A percentile compares a stretch with the other conserved stretches of the same genome.
These are phyloP conservation scores for Pinus tabuliformis DNA, from an alignment of 75 land plant species.

Conservation along the genomic window DNA sequence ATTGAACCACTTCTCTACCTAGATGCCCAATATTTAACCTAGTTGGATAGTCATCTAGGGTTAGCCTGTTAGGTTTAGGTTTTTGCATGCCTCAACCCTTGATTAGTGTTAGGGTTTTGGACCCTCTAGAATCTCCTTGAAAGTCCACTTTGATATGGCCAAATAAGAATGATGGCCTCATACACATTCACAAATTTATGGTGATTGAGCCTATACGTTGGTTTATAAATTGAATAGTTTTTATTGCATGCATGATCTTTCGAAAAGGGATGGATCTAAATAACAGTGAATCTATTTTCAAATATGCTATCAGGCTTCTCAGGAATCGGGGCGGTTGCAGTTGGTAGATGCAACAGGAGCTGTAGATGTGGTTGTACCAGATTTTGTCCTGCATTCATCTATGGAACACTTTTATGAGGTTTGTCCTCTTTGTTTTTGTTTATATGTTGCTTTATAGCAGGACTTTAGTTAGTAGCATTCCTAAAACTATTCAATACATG, in stretches of 20 bases:
- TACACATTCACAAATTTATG: background rate
- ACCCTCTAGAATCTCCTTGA: no score
- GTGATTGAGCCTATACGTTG: background rate
- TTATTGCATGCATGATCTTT: background rate
- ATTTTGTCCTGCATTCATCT: constrained; percentile 12
- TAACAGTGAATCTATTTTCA: background rate
- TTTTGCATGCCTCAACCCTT: no score
- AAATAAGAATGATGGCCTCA: background rate
- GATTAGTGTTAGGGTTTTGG: no score
- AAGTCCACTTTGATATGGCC: no score
- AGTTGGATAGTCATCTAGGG: no score
- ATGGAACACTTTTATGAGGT: constrained; percentile 27
- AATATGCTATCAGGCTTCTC: constrained; percentile 17
- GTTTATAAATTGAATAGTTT: background rate
- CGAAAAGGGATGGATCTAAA: background rate
- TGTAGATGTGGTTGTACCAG: constrained; percentile 36
- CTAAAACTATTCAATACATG: background rate
- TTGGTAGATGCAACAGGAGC: constrained; percentile 36
- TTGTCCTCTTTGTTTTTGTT: background rate
- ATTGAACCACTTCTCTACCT: no score
- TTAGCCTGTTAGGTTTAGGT: no score
- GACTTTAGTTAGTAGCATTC: constrained; percentile 5
- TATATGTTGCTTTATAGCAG: background rate
- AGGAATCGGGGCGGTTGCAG: constrained; percentile 22
- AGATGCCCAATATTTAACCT: no score